A percentile compares a stretch with the other conserved stretches of the same genome.
Conservation (phyloP, 2,329 filamentous ascomycete genomes). For the Coniochaeta sp. region DNA sequence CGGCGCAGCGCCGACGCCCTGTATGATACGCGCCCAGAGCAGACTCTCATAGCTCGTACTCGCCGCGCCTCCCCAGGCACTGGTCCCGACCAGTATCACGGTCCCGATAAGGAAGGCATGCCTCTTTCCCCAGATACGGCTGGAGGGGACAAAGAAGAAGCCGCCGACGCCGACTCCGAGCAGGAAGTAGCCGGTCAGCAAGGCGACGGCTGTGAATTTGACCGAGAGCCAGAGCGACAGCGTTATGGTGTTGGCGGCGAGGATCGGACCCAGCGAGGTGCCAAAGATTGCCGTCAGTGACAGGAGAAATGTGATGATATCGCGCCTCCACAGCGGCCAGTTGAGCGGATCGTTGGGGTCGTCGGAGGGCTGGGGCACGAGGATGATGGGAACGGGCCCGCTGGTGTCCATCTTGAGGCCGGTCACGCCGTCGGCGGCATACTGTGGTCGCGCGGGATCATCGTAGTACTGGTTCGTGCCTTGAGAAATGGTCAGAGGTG, state of each 20-base stretch:
- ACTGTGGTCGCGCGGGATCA: conserved; percentile 41
- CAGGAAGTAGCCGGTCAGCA: conserved; percentile 82
- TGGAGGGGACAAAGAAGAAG: conserved; percentile 79
- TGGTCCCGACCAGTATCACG: conserved; percentile 63
- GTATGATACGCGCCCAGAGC: conserved; percentile 71
- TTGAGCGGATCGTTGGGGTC: conserved; percentile 82
- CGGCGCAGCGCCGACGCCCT: conserved; percentile 79
- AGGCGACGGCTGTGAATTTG: conserved; percentile 67
- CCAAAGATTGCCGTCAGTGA: conserved; percentile 78
- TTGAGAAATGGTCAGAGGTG: conserved; percentile 15
- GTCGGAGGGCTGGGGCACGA: conserved; percentile 81
- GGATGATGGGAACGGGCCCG: conserved; percentile 62
- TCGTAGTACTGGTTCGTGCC: conserved; percentile 60
- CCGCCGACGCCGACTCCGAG: conserved; percentile 75
- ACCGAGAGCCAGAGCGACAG: conserved; percentile 58
- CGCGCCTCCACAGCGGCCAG: conserved; percentile 82
- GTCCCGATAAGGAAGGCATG: conserved; percentile 79
- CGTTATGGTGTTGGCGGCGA: conserved; percentile 81
- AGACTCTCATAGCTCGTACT: conserved; percentile 58
- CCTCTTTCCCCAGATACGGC: conserved; percentile 86
- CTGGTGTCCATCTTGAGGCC: conserved; percentile 65
- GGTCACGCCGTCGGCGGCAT: conserved; percentile 27
- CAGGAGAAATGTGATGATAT: conserved; percentile 70
- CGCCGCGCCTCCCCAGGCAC: conserved; percentile 69
- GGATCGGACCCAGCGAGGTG: conserved; percentile 74